These are phyloP conservation scores for Zanthoxylum bungeanum DNA, from an alignment of 345 rosid genomes.

Conservation along the genomic window DNA sequence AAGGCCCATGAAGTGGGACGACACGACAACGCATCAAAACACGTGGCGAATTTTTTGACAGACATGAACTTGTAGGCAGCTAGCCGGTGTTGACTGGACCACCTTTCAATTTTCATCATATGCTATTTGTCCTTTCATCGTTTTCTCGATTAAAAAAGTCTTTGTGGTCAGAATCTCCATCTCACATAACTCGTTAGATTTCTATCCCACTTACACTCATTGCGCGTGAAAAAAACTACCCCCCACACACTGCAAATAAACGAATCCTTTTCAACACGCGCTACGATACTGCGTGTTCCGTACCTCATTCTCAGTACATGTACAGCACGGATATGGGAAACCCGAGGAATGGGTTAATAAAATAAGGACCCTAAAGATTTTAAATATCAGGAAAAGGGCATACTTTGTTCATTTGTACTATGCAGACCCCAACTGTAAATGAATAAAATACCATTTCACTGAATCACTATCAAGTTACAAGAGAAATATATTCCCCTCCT, in stretches of 20 bases:
- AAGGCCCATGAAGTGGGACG: background rate
- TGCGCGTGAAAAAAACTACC: constrained; percentile 20
- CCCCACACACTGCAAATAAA: too few relatives aligned
- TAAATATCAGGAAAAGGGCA: too few relatives aligned
- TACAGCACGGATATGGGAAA: background rate
- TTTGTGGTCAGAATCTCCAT: background rate
- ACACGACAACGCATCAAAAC: background rate
- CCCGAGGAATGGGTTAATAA: background rate
- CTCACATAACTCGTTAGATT: background rate
- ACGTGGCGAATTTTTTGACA: constrained; percentile 12
- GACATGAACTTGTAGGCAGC: background rate
- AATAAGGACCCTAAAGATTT: background rate
- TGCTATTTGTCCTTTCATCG: constrained; percentile 20
- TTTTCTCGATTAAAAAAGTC: background rate
- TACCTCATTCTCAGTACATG: background rate
- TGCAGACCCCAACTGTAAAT: too few relatives aligned
- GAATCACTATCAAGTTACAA: too few relatives aligned
- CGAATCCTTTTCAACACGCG: background rate
- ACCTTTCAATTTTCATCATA: background rate
- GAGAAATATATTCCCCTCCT: too few relatives aligned
- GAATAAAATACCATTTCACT: background rate
- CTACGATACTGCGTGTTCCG: background rate
- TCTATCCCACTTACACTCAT: constrained; percentile 4
- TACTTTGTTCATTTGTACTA: background rate
- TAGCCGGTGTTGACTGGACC: constrained; percentile 18